Percentiles rank a stretch among this genome's conserved stretches.
These are phyloP conservation scores for Wickerhamomyces rabaulensis DNA, from an alignment of 805 yeast genomes.

Conservation along the genomic window DNA sequence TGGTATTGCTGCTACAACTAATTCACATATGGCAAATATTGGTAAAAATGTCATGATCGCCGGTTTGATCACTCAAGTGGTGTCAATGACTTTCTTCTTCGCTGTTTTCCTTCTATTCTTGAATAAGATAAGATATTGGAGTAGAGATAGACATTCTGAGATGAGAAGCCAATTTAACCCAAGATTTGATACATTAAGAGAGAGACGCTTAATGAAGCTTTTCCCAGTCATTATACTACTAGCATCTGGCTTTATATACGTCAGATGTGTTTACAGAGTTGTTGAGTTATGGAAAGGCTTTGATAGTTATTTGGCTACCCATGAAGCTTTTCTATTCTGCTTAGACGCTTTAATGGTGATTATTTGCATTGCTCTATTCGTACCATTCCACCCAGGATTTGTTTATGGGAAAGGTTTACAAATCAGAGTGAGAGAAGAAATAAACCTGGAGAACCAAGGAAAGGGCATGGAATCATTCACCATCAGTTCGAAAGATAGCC, in stretches of 20 bases:
- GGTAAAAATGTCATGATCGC: constrained; percentile 74
- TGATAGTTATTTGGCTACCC: constrained; percentile 56
- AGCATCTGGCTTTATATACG: constrained; percentile 49
- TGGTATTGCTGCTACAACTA: constrained; percentile 42
- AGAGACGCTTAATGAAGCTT: constrained; percentile 30
- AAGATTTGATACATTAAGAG: constrained; percentile 31
- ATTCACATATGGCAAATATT: constrained; percentile 23
- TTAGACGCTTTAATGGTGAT: constrained; percentile 62
- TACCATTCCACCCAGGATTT: constrained; percentile 61
- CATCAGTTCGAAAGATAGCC: too few relatives aligned
- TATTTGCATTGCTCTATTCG: constrained; percentile 38
- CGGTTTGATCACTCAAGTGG: constrained; percentile 74
- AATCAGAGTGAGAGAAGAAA: too few relatives aligned
- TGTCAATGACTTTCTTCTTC: constrained; percentile 59
- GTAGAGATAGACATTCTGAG: constrained; percentile 21
- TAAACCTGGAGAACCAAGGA: too few relatives aligned
- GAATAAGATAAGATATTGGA: constrained; percentile 29
- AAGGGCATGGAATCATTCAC: too few relatives aligned
- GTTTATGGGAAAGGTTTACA: constrained; percentile 29
- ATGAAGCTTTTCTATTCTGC: constrained; percentile 53
- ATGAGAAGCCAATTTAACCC: constrained; percentile 31
- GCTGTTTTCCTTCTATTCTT: constrained; percentile 43
- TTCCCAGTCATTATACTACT: constrained; percentile 40
- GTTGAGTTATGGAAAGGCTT: constrained; percentile 72
- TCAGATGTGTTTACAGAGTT: constrained; percentile 69